Base-by-base conservation (phyloP, 2,329 filamentous ascomycete species). In the Microdochium bolleyi region DNA sequence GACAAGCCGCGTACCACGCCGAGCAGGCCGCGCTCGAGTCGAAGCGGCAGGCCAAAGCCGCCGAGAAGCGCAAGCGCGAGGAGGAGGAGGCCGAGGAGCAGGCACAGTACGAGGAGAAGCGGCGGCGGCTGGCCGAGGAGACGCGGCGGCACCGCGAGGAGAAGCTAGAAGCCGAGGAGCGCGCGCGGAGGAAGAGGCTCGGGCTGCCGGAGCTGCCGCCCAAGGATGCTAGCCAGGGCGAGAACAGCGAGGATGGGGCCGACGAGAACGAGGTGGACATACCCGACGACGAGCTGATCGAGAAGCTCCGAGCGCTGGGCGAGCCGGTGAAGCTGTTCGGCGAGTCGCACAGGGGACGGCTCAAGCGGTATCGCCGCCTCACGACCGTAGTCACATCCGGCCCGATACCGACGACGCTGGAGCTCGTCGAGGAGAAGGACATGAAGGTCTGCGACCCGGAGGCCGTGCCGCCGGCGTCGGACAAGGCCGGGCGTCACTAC, bases 31-130 rank as follows among this genome's bases (percentile, higher is more conserved):
- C 80, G 3, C 75, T 89, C 51, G 88, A 91, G 60, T 78, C 76
- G 38, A 84, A 89, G 63, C 88, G 89, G 25, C 76, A 83, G 54
- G 82, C 86, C 56, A 85, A 84, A 57, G 74, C 82, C 1, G 79
- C 81, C 1, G 84, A 87, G 61, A 97, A 97, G 73, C 88, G 92
- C 60, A 94, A 95, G 69, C 81, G 84, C 24, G 92, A 97, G 52
- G 92, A 96, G 34, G 92, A 96, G 24, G 87, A 88, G 53, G 84
- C 84, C 2, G 80, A 83, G 24, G 85, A 87, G 58, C 81, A 82
- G 58, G 80, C 76, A 13, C 75, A 76, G 25, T 82, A 91, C 14
- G 89, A 95, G 57, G 89, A 94, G 64, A 96, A 96, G 75, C 84
- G 87, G 52, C 80, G 82, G 55, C 79, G 79, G 55, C 75, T 99